These are phyloP conservation scores for Protea cynaroides DNA, from an alignment of 164 flowering plant genomes.

Conservation along the genomic window DNA sequence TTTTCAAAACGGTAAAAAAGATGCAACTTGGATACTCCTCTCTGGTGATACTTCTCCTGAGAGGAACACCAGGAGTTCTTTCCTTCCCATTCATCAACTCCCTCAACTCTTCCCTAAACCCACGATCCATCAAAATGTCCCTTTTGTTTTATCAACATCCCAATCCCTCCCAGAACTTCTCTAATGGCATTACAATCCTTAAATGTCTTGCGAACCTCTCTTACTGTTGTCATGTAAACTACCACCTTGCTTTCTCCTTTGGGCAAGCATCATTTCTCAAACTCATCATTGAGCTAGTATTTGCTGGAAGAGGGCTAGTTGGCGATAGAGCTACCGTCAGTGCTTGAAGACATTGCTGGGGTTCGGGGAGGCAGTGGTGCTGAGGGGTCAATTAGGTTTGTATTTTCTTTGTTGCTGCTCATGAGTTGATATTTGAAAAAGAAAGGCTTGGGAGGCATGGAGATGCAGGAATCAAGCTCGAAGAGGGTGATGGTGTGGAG, in stretches of 20 bases:
- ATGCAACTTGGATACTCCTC: too few species aligned
- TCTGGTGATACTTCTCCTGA: too few species aligned
- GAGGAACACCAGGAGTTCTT: constrained; percentile 27
- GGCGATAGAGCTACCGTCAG: too few species aligned
- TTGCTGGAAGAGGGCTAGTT: too few species aligned
- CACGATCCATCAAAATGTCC: constrained; percentile 83
- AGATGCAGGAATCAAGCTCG: constrained; percentile 1
- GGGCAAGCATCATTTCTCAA: too few species aligned
- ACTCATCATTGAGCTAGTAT: too few species aligned
- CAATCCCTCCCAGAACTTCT: constrained; percentile 45
- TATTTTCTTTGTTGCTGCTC: constrained; percentile 17
- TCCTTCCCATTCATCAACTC: constrained; percentile 44
- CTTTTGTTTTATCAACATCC: constrained; percentile 57
- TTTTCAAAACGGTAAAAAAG: too few species aligned
- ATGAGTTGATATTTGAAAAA: not conserved
- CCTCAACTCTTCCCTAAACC: constrained; percentile 71
- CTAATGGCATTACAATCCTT: constrained; percentile 75
- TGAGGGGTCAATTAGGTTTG: constrained; percentile 24
- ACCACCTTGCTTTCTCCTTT: constrained; percentile 51
- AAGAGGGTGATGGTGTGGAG: constrained; percentile 20
- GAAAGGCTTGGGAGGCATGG: constrained; percentile 5
- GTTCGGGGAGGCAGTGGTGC: constrained; percentile 4
- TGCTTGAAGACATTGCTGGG: too few species aligned
- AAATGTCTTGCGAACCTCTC: constrained; percentile 77
- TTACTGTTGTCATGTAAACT: constrained; percentile 67